Evolutionary conservation across 306 rosid species (phyloP), one percentile per base, ranked within the genome.

Genomic region (Argentina anserina): DNA sequence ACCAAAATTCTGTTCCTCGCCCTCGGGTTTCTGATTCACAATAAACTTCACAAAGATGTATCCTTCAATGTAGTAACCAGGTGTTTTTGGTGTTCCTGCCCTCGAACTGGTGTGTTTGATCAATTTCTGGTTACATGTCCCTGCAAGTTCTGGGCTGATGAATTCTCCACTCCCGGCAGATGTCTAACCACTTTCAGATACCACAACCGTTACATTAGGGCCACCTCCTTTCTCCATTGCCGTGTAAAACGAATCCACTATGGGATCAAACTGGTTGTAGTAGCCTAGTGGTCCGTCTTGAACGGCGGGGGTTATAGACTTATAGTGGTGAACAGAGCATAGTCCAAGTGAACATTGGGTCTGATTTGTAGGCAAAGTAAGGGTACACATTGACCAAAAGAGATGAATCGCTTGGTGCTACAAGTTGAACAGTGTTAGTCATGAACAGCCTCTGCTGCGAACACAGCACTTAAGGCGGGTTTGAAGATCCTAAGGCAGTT

Each of bases 101-200:
- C 18, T 61, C 2, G 75, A 37, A 15, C 2, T 2, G 9, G 78
- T 39, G 31, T 77, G 84, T 0, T 20, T 29, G 40, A 46, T 1
- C 15, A 84, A 73, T 26, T 73, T 82, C 49, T 21, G 46, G 66
- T 80, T 84, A 25, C 76, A 82, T 1, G 70, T 67, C 3, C 45
- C 53, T 1, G 86, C 87, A 10, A 80, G 34, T 1, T 23, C n/a
- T 2, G 40, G 26, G 0, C 77, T 79, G 8, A 76, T 76, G 28
- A 34, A 55, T 40, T 29, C 2, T 0, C 78, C 84, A 49, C 71
- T 61, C 0, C 91, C 85, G 8, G 50, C 74, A 0, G 75, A 76
- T 4, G 92, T 87, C 88, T 85, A 84, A 0, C 88, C 87, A 12
- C 71, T 80, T 53, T 84, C 88, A 0, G 84, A 49, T 3, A 84